Evolutionary conservation across 805 yeast species (phyloP).

Genomic region (Saccharomycopsis fermentans): DNA sequence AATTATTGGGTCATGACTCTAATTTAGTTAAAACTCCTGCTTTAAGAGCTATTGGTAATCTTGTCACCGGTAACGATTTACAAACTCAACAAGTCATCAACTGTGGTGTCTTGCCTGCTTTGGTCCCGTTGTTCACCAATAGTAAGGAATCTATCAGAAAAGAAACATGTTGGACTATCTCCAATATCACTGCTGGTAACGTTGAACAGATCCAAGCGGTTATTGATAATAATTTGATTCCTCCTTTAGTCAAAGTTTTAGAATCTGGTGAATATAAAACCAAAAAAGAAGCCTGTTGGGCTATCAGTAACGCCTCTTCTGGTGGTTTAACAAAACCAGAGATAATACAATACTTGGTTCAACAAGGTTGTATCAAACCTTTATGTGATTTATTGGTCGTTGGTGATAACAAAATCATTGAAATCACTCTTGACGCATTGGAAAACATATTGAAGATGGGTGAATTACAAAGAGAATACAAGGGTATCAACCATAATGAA

Average conservation of each 20-base stretch:
- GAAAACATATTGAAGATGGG: constrained; percentile 93
- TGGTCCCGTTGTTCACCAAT: constrained; percentile 68
- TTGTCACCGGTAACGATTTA: constrained; percentile 91
- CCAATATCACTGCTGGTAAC: constrained; percentile 97
- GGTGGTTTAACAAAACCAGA: constrained; percentile 91
- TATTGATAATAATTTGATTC: constrained; percentile 86
- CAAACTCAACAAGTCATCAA: constrained; percentile 95
- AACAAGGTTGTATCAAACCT: constrained; percentile 95
- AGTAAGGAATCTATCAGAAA: constrained; percentile 88
- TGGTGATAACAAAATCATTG: constrained; percentile 86
- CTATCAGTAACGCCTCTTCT: constrained; percentile 92
- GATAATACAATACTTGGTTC: constrained; percentile 84
- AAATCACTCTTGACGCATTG: constrained; percentile 90
- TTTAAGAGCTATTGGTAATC: constrained; percentile 92
- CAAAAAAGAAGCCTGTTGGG: constrained; percentile 99
- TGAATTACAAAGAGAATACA: constrained; percentile 77
- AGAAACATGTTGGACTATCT: constrained; percentile 98
- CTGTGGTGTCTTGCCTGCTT: constrained; percentile 81
- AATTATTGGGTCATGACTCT: constrained; percentile 73
- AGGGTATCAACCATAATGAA: constrained; percentile 62
- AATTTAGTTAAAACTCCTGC: constrained; percentile 94
- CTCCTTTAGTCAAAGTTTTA: constrained; percentile 75
- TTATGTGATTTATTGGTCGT: constrained; percentile 83
- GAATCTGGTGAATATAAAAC: constrained; percentile 87
- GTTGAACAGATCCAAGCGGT: constrained; percentile 94